phyloP scores from a whole-genome alignment of 1,284 basidiomycete species.

The Sporisorium reilianum region DNA sequence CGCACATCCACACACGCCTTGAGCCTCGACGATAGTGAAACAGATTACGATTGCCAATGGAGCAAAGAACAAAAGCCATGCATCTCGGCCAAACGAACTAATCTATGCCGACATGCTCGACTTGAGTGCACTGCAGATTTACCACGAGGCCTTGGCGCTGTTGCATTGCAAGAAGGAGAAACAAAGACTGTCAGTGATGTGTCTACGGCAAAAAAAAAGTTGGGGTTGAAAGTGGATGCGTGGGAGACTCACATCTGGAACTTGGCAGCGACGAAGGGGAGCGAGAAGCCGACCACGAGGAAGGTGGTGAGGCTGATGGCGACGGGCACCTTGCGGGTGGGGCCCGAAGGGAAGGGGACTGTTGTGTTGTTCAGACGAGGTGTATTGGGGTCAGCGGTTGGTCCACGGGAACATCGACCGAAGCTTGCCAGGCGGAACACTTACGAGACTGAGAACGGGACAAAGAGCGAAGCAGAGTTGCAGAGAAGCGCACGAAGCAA shows the following conservation, averaged over 20 bases:
- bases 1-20: no score
- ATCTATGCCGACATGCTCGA: not conserved
- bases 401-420: not conserved
- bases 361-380: not conserved
- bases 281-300: slow-evolving; percentile 60
- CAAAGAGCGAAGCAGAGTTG: not conserved
- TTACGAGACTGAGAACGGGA: slow-evolving; percentile 23
- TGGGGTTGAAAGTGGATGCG: not conserved
- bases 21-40: not conserved
- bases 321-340: slow-evolving; percentile 61
- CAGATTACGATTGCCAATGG: not conserved
- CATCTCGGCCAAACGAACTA: not conserved
- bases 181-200: not conserved
- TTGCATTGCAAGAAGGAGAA: not conserved
- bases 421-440: not conserved
- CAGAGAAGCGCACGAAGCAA: not conserved
- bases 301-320: slow-evolving; percentile 59
- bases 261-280: slow-evolving; percentile 63
- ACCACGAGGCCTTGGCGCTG: slow-evolving; percentile 53
- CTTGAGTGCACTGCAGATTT: slow-evolving; percentile 5
- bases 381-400: slow-evolving; percentile 1
- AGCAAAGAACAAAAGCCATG: not conserved
- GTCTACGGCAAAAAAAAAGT: no score
- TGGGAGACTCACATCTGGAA: slow-evolving; percentile 52
- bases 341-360: slow-evolving; percentile 66